Conservation (phyloP, 2,329 filamentous ascomycete genomes). For the Endocalyx cinctus region DNA sequence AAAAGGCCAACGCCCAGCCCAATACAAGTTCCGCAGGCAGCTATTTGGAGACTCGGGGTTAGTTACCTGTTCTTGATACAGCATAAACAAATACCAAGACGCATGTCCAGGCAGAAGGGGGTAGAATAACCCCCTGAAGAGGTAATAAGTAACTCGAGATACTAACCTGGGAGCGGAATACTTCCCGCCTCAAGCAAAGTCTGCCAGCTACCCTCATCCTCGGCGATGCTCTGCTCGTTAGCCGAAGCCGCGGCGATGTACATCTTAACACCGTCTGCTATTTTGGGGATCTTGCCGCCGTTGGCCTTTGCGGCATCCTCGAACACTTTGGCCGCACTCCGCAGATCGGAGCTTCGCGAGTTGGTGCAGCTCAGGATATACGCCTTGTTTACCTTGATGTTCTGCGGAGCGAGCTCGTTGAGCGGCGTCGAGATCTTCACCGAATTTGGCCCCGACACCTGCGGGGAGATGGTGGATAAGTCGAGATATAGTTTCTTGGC, state of each 20-base stretch:
- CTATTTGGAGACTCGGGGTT: too few species aligned
- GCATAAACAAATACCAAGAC: too few species aligned
- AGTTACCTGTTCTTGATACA: too few species aligned
- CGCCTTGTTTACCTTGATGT: conserved; percentile 77
- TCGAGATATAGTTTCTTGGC: conserved; percentile 80
- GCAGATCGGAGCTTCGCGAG: conserved; percentile 73
- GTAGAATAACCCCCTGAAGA: too few species aligned
- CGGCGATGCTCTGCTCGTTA: conserved; percentile 70
- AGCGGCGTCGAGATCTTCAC: conserved; percentile 84
- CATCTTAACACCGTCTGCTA: conserved; percentile 73
- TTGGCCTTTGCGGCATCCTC: conserved; percentile 66
- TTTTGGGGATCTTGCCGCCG: conserved; percentile 59
- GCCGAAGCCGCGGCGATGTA: conserved; percentile 86
- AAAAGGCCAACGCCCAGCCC: conserved; percentile 74
- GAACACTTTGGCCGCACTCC: conserved; percentile 80
- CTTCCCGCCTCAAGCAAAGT: conserved; percentile 76
- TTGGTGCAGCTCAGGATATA: conserved; percentile 93
- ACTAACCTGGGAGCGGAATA: conserved; percentile 53
- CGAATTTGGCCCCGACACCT: conserved; percentile 82
- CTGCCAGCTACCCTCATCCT: conserved; percentile 84
- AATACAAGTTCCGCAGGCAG: conserved; percentile 79
- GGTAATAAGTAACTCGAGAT: not conserved
- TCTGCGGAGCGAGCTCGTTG: conserved; percentile 62
- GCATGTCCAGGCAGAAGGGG: too few species aligned
- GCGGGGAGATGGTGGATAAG: conserved; percentile 77